These are phyloP conservation scores for Brettanomyces nanus DNA, from an alignment of 805 yeast species.

Conservation along the genomic window DNA sequence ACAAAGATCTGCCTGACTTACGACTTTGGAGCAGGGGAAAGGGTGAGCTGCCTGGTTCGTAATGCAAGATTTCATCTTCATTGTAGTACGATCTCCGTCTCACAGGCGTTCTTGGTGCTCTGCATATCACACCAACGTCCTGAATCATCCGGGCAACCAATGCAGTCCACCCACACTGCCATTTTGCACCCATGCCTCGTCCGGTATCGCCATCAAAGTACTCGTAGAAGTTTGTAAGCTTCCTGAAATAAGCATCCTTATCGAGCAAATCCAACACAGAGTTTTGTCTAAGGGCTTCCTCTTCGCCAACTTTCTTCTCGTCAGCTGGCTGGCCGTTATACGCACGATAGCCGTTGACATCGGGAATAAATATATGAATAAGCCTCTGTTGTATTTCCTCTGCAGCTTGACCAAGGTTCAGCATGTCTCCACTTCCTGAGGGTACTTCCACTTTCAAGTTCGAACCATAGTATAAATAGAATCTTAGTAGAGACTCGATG, in stretches of 20 bases:
- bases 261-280: conserved; percentile 50
- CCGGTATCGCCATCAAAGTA: conserved; percentile 94
- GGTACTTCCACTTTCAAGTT: conserved; percentile 83
- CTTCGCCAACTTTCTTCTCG: conserved; percentile 41
- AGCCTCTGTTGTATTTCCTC: conserved; percentile 83
- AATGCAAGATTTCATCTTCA: conserved; percentile 31
- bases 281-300: conserved; percentile 35
- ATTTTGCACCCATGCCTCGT: conserved; percentile 86
- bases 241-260: conserved; percentile 63
- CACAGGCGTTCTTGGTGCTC: conserved; percentile 34
- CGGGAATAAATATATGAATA: conserved; percentile 66
- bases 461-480: conserved; percentile 82
- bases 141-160: conserved; percentile 87
- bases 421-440: conserved; percentile 64
- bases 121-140: conserved; percentile 71
- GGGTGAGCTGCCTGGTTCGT: conserved; percentile 35
- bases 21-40: conserved; percentile 42
- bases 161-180: conserved; percentile 96
- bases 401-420: conserved; percentile 83
- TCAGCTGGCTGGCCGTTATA: conserved; percentile 45
- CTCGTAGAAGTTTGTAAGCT: conserved; percentile 73
- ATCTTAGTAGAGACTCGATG: conserved; percentile 81
- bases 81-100: conserved; percentile 21
- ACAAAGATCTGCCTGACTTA: conserved; percentile 65
- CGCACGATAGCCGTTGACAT: conserved; percentile 55